phyloP scores from a whole-genome alignment of 768 basidiomycete species.

The Pleurotus citrinopileatus region DNA sequence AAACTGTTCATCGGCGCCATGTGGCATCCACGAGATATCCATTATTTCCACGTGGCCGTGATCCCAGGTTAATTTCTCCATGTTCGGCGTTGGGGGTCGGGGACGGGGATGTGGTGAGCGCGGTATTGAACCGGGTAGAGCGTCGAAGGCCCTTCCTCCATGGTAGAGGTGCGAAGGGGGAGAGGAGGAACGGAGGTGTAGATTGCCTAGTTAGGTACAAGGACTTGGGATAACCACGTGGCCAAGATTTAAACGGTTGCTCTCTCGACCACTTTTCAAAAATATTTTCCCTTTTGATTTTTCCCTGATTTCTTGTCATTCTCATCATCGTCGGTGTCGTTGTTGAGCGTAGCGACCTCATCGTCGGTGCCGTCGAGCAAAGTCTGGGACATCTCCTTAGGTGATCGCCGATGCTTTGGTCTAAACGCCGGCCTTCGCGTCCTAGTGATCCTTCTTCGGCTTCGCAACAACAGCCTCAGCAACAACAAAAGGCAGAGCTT shows the following conservation, averaged over 20 bases:
- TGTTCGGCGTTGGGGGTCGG: too few species aligned
- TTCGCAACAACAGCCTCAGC: slow-evolving; percentile 10
- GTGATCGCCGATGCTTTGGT: slow-evolving; percentile 18
- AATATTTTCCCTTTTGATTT: slow-evolving; percentile 7
- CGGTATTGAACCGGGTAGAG: too few species aligned
- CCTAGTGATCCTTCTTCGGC: slow-evolving; percentile 14
- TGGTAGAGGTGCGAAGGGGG: too few species aligned
- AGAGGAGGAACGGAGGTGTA: neutral
- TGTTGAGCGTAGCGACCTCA: slow-evolving; percentile 2
- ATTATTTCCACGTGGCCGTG: neutral
- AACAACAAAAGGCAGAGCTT: slow-evolving; percentile 14
- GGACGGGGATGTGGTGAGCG: too few species aligned
- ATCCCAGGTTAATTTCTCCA: too few species aligned
- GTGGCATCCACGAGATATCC: too few species aligned
- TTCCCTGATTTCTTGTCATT: slow-evolving; percentile 3
- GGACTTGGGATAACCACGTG: neutral
- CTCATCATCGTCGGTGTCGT: slow-evolving; percentile 10
- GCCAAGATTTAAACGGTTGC: neutral
- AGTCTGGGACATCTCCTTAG: neutral
- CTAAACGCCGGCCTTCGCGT: slow-evolving; percentile 18
- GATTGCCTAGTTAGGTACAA: slow-evolving; percentile 3
- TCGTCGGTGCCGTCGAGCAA: slow-evolving; percentile 5
- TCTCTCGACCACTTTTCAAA: neutral
- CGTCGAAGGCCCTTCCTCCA: too few species aligned
- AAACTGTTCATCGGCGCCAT: too few species aligned